Evolutionary conservation across 2,329 filamentous ascomycete genomes (phyloP).

Genomic region (Sporothrix inflata): DNA sequence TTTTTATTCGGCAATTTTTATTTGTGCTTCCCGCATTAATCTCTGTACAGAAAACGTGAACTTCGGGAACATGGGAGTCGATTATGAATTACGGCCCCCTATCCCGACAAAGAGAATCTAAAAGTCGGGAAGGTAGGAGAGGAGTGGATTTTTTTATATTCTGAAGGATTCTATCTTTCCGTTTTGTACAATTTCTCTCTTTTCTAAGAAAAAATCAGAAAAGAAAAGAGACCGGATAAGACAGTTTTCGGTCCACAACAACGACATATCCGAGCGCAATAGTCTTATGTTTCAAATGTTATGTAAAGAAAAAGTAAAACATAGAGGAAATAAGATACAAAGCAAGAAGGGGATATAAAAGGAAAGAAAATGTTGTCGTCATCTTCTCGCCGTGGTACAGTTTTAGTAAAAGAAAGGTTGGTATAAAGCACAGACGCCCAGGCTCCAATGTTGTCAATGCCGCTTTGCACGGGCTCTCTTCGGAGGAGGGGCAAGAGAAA

Average conservation of each 20-base stretch:
- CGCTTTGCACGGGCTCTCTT: background rate
- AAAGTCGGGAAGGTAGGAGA: background rate
- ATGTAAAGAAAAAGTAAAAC: too few species aligned
- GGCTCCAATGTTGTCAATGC: background rate
- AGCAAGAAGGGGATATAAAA: background rate
- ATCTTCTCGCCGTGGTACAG: background rate
- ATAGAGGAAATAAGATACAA: too few species aligned
- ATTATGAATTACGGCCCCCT: constrained; percentile 13
- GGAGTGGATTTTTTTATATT: background rate
- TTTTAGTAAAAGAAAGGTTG: background rate
- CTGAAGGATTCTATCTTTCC: too few species aligned
- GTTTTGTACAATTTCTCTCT: too few species aligned
- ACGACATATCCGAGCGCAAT: too few species aligned
- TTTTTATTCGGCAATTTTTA: background rate
- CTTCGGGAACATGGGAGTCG: background rate
- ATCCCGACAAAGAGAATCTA: background rate
- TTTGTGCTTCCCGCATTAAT: background rate
- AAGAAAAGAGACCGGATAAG: background rate
- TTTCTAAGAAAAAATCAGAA: background rate
- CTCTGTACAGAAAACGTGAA: background rate
- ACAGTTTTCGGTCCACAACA: too few species aligned
- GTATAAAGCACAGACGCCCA: background rate
- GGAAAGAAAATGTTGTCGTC: background rate
- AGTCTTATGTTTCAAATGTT: too few species aligned
- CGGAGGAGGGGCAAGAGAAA: background rate